phyloP scores from a whole-genome alignment of 2,329 filamentous ascomycete genomes.

The Daldinia eschscholtzii region DNA sequence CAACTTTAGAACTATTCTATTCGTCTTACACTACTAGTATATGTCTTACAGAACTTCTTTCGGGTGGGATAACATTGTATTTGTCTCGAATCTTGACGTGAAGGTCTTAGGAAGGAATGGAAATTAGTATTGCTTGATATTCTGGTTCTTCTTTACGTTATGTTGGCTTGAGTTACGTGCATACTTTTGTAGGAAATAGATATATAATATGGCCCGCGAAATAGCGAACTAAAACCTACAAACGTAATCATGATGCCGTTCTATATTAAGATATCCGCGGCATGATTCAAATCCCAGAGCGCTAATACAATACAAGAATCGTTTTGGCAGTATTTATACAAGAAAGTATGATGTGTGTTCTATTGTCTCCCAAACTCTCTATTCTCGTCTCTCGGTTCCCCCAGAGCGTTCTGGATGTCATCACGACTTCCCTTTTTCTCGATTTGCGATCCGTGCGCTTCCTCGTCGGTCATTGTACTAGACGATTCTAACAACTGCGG shows the following conservation, averaged over 20 bases:
- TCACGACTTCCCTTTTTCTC: constrained; percentile 25
- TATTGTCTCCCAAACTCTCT: constrained; percentile 19
- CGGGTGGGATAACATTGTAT: no score
- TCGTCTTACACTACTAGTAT: no score
- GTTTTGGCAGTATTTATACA: background rate
- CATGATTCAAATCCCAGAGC: background rate
- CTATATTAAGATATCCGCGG: background rate
- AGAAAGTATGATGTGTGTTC: constrained; percentile 55
- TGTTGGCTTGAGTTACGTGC: no score
- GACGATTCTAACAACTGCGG: constrained; percentile 30
- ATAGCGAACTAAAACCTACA: background rate
- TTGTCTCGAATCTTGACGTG: no score
- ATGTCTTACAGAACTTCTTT: no score
- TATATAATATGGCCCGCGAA: background rate
- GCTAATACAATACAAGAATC: background rate
- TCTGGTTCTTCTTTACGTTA: no score
- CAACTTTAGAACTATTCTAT: no score
- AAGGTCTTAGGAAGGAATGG: no score
- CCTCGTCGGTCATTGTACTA: constrained; percentile 28
- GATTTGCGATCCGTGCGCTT: background rate
- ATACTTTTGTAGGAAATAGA: no score
- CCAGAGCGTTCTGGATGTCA: constrained; percentile 34
- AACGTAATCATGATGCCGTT: background rate
- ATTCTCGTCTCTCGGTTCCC: constrained; percentile 35
- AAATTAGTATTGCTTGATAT: no score